Base-by-base conservation (phyloP, 345 rosid species). In the Stellera chamaejasme region DNA sequence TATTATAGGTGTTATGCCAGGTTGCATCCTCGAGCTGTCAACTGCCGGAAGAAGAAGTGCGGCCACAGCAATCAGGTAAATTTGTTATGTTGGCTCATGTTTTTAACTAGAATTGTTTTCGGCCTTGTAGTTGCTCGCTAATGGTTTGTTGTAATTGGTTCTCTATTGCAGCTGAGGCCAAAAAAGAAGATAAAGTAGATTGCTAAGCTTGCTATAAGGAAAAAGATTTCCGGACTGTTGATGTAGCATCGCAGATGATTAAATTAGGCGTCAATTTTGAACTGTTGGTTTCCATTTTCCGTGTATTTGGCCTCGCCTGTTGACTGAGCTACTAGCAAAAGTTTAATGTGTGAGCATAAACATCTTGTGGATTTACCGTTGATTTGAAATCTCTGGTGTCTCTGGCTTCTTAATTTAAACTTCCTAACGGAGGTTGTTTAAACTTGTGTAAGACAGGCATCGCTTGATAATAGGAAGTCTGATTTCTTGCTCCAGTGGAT, bases 1-100 rank as follows among this genome's bases (percentile, higher is more conserved):
- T 65, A 26, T 48, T 26, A 27, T 51, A 92, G 98, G 67, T 92
- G 96, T 52, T 92, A 92, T 62, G 98, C 98, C 1, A 96, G 98
- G 54, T 73, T 92, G 43, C 98, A 88, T 66, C 98, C 95, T 12
- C 81, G 98, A 48, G 98, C 98, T 49, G 96, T 88, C 9, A 92
- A 92, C 80, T 92, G 96, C 82, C 75, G 98, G 88, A 92, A 92
- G 69, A 92, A 88, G 87, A 91, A 92, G 74, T 92, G 98, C 60
- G 98, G 98, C 10, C 98, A 92, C 65, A 92, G 96, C 87, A 92
- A 92, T 66, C 98, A 91, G 98, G 97, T 87, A 69, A 62, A 10
- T 7, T 3, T 43, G 27, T 14, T 44, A 19, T 1, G 10, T 27
- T 14, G 1, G 14, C 2, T 6, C 10, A 0, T 10, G 16, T 16